These are phyloP conservation scores for Talaromyces sp. DNA, from an alignment of 2,329 filamentous ascomycete genomes.

Conservation along the genomic window DNA sequence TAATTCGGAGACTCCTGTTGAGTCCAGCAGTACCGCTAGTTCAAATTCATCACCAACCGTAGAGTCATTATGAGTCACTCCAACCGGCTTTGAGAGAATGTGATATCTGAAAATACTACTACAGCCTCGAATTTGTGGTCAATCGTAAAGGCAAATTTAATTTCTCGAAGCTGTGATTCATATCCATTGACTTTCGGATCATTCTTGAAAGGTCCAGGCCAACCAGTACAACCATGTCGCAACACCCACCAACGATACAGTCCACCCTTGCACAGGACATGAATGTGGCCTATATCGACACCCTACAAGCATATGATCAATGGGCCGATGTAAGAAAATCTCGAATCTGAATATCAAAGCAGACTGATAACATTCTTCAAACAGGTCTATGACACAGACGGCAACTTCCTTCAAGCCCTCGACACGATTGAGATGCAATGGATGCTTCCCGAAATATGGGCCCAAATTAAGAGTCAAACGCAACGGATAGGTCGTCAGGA, in stretches of 20 bases:
- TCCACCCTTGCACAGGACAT: slow-evolving; percentile 6
- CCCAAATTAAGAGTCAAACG: neutral
- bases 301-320: slow-evolving; percentile 37
- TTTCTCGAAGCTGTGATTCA: no score
- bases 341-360: neutral
- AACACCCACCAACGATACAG: slow-evolving; percentile 13
- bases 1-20: neutral
- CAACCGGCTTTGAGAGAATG: no score
- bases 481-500: neutral
- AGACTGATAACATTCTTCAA: neutral
- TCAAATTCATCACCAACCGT: neutral
- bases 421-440: slow-evolving; percentile 56
- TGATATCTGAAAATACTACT: neutral
- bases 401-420: slow-evolving; percentile 63
- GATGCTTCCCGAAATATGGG: slow-evolving; percentile 51
- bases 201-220: neutral
- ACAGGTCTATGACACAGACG: slow-evolving; percentile 61
- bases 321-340: slow-evolving; percentile 33
- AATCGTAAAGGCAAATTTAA: neutral
- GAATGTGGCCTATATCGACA: slow-evolving; percentile 29
- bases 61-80: neutral
- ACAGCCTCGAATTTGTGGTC: neutral
- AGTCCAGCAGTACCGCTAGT: no score
- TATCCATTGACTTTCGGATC: no score
- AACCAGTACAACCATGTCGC: slow-evolving; percentile 7